These are phyloP conservation scores for Saitozyma podzolica DNA, from an alignment of 768 basidiomycete genomes.

Conservation along the genomic window DNA sequence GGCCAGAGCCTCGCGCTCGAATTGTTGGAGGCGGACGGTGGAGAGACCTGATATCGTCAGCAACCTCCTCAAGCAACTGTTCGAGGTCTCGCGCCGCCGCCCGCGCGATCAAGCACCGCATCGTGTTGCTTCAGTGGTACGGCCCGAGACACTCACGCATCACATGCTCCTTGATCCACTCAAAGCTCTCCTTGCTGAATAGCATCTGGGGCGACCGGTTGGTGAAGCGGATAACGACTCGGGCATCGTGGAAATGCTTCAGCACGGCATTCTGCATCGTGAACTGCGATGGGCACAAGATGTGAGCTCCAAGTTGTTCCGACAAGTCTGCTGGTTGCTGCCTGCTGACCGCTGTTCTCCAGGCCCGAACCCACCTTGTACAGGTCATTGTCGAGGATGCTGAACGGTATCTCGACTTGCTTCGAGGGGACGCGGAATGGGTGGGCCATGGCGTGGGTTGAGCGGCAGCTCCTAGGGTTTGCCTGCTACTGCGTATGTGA, in stretches of 20 bases:
- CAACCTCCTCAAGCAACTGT: too few species aligned
- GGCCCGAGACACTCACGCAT: constrained; percentile 56
- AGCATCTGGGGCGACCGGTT: constrained; percentile 67
- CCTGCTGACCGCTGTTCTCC: too few species aligned
- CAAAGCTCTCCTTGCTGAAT: constrained; percentile 69
- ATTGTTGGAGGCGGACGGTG: constrained; percentile 61
- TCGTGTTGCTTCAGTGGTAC: neutral
- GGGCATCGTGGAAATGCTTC: constrained; percentile 69
- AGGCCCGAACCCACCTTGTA: constrained; percentile 70
- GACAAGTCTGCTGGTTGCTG: too few species aligned
- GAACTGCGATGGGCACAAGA: constrained; percentile 57
- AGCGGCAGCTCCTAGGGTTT: too few species aligned
- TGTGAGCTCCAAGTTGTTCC: neutral
- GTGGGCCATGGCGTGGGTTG: too few species aligned
- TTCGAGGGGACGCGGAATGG: constrained; percentile 11
- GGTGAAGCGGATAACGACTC: constrained; percentile 76
- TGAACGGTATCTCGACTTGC: constrained; percentile 53
- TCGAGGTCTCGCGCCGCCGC: neutral
- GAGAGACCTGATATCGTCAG: constrained; percentile 62
- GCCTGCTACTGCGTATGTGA: too few species aligned
- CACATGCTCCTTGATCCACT: constrained; percentile 62
- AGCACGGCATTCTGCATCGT: constrained; percentile 94
- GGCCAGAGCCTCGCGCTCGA: constrained; percentile 70
- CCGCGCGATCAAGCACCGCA: neutral
- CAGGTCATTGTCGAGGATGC: constrained; percentile 86